Conservation (phyloP, 352 stramenopile genomes). For the Globisporangium radiosum region DNA sequence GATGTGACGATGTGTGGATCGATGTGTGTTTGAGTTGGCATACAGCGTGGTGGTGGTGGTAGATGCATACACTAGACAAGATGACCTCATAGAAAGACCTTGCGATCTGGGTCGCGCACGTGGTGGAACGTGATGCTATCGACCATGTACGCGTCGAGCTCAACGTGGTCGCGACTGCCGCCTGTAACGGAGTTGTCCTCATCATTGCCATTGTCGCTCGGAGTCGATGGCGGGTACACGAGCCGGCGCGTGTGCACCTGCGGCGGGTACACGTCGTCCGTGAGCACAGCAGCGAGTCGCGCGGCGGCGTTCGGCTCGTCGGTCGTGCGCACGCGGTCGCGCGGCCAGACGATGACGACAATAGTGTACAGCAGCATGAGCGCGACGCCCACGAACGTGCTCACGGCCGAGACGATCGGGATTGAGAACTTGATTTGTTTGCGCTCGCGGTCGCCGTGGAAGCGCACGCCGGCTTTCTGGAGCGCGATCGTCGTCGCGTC, state of each 20-base stretch:
- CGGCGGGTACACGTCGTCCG: constrained; percentile 25
- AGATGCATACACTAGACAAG: no score
- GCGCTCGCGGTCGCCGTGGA: constrained; percentile 28
- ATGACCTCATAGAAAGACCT: background rate
- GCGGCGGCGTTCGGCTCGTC: constrained; percentile 23
- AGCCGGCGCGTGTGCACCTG: constrained; percentile 31
- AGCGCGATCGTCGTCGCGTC: background rate
- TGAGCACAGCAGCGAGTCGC: constrained; percentile 24
- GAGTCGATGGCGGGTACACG: constrained; percentile 2
- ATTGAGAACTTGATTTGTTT: constrained; percentile 49
- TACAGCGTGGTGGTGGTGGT: no score
- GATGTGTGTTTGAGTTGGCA: no score
- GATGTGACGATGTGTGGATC: no score
- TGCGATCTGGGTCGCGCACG: constrained; percentile 2
- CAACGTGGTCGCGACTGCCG: constrained; percentile 12
- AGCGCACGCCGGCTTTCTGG: constrained; percentile 9
- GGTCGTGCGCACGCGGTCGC: constrained; percentile 24
- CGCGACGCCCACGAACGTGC: constrained; percentile 32
- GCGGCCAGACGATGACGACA: constrained; percentile 22
- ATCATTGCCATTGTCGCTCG: background rate
- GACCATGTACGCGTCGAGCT: constrained; percentile 34
- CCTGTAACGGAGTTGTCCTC: no score
- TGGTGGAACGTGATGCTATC: constrained; percentile 32
- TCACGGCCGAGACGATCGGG: constrained; percentile 26
- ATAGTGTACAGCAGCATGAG: constrained; percentile 23